Evolutionary conservation across 2,329 filamentous ascomycete species (phyloP).

Genomic region (Purpureocillium takamizusanense): DNA sequence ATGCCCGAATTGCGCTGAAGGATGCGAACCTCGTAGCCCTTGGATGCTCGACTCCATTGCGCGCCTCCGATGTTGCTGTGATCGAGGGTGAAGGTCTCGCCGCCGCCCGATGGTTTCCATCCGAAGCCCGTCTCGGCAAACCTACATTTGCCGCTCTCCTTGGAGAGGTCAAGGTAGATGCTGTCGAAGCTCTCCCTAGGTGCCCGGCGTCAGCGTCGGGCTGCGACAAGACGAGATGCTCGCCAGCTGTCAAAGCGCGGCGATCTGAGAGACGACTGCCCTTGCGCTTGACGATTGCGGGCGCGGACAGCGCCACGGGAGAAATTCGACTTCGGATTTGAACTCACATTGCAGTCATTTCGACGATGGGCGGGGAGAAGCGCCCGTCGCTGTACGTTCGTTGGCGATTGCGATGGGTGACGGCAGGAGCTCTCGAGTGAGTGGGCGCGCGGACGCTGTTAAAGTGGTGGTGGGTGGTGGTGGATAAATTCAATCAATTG

Average conservation of each 20-base stretch:
- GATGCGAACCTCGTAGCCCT: conserved; percentile 90
- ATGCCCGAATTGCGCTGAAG: conserved; percentile 75
- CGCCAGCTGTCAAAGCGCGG: no score
- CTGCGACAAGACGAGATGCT: no score
- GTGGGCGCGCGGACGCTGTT: background rate
- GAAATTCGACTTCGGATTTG: background rate
- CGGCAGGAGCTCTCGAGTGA: background rate
- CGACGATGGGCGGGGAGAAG: conserved; percentile 5
- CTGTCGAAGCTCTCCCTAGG: conserved; percentile 85
- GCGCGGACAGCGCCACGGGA: no score
- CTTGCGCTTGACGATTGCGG: no score
- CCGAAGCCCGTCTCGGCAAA: conserved; percentile 91
- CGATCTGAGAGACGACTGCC: no score
- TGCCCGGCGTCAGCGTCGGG: background rate
- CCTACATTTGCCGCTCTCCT: conserved; percentile 84
- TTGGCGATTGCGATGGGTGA: background rate
- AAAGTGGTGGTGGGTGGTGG: background rate
- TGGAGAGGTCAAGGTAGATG: conserved; percentile 93
- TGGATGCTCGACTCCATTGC: conserved; percentile 90
- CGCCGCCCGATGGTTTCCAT: conserved; percentile 83
- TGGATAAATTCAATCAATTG: no score
- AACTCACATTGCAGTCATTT: conserved; percentile 30
- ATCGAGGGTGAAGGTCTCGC: conserved; percentile 91
- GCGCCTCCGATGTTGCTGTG: conserved; percentile 74
- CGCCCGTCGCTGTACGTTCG: background rate